Percentiles rank a stretch among this genome's conserved stretches.
Evolutionary conservation across 495 filamentous ascomycete genomes (phyloP).

Genomic region (Filosporella fistucella): DNA sequence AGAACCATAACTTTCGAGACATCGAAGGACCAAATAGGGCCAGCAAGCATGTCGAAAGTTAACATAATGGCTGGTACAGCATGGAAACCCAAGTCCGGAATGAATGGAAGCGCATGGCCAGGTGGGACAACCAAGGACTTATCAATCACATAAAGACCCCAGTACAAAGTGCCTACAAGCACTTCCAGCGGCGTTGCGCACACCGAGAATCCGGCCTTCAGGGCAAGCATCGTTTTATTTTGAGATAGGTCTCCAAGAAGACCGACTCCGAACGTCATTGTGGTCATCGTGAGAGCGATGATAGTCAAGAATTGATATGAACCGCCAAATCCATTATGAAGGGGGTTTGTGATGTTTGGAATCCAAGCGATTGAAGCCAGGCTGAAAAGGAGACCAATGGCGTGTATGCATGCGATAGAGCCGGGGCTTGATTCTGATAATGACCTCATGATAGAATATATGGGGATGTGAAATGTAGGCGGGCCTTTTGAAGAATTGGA

Average conservation of each 20-base stretch:
- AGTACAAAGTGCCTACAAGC: conserved; percentile 76
- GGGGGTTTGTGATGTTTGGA: too few relatives aligned
- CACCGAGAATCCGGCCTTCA: conserved; percentile 69
- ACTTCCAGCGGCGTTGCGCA: conserved; percentile 73
- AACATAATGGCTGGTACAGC: conserved; percentile 66
- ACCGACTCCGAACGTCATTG: conserved; percentile 61
- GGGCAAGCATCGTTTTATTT: conserved; percentile 54
- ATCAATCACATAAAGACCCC: conserved; percentile 65
- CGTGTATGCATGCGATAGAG: too few relatives aligned
- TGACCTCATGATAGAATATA: too few relatives aligned
- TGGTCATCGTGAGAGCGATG: conserved; percentile 65
- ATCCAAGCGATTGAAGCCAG: too few relatives aligned
- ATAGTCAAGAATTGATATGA: conserved; percentile 32
- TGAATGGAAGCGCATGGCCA: conserved; percentile 34
- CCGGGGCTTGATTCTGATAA: too few relatives aligned
- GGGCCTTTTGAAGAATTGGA: too few relatives aligned
- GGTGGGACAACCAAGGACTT: conserved; percentile 41
- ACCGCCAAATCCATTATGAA: too few relatives aligned
- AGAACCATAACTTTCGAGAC: conserved; percentile 53
- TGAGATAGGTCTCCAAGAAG: conserved; percentile 69
- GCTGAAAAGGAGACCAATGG: too few relatives aligned
- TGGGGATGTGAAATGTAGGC: too few relatives aligned
- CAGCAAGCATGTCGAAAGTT: conserved; percentile 64
- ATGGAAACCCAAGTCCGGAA: conserved; percentile 72
- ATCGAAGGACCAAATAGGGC: conserved; percentile 74